phyloP scores from a whole-genome alignment of 768 basidiomycete genomes.

The Erythrobasidium yunnanense region DNA sequence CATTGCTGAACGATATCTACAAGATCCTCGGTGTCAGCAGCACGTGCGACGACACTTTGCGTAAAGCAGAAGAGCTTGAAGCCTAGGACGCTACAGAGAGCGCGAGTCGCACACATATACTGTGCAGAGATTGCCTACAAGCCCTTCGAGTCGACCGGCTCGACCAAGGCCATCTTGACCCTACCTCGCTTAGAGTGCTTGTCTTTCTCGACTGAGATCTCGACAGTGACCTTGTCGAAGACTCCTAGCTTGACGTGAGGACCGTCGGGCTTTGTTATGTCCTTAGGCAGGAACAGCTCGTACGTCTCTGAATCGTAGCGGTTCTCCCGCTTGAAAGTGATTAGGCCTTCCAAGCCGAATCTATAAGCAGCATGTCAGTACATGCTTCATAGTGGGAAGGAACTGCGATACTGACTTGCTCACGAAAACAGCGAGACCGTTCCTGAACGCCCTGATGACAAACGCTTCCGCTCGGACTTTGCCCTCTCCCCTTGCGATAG shows the following conservation, averaged over 20 bases:
- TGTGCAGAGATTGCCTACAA: too few species aligned
- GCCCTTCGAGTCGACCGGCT: conserved; percentile 14
- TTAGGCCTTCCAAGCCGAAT: conserved; percentile 83
- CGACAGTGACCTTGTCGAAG: conserved; percentile 86
- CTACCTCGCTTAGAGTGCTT: conserved; percentile 21
- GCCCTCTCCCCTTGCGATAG: conserved; percentile 40
- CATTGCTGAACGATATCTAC: too few species aligned
- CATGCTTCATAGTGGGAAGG: neutral
- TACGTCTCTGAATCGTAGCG: conserved; percentile 87
- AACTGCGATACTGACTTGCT: conserved; percentile 55
- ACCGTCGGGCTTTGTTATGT: conserved; percentile 20
- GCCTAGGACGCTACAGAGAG: too few species aligned
- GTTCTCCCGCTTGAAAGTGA: conserved; percentile 82
- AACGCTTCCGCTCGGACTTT: conserved; percentile 69
- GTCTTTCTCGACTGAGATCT: conserved; percentile 74
- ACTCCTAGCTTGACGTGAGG: conserved; percentile 60
- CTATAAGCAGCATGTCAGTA: conserved; percentile 44
- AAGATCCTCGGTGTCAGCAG: too few species aligned
- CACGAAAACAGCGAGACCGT: conserved; percentile 93
- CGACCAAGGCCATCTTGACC: conserved; percentile 23
- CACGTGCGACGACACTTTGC: too few species aligned
- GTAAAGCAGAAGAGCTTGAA: too few species aligned
- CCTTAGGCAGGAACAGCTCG: conserved; percentile 57
- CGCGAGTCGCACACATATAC: too few species aligned
- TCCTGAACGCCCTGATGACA: conserved; percentile 85